phyloP scores from a whole-genome alignment of 1,284 basidiomycete species.

The Amylostereum chailletii region DNA sequence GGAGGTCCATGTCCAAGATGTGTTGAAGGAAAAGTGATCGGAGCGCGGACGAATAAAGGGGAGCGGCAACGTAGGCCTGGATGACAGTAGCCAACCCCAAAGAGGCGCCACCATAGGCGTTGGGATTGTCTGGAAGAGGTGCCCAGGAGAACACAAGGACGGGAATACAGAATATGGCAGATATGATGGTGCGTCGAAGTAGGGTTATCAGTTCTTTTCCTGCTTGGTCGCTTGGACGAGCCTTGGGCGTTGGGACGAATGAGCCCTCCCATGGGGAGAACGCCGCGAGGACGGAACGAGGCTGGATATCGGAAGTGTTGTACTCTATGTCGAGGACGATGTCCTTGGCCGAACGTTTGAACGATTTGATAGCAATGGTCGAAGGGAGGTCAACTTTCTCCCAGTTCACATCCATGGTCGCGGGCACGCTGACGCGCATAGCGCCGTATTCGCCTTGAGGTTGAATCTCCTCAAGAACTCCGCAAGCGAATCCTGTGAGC shows the following conservation, averaged over 20 bases:
- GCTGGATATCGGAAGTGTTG: constrained; percentile 8
- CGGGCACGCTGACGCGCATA: constrained; percentile 7
- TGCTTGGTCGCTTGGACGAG: constrained; percentile 1
- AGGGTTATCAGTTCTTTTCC: constrained; percentile 5
- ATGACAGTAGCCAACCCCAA: constrained; percentile 32
- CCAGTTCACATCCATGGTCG: neutral
- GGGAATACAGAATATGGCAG: constrained; percentile 29
- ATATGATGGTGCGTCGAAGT: constrained; percentile 21
- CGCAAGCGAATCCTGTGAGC: constrained; percentile 11
- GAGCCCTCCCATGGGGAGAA: constrained; percentile 8
- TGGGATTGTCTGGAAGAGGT: constrained; percentile 23
- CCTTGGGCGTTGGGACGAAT: constrained; percentile 9
- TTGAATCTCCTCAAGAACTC: constrained; percentile 4
- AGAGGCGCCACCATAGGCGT: constrained; percentile 27
- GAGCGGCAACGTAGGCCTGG: constrained; percentile 28
- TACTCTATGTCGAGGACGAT: constrained; percentile 11
- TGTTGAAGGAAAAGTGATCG: constrained; percentile 30
- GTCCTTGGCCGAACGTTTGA: neutral
- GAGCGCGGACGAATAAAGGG: constrained; percentile 28
- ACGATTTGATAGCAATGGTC: constrained; percentile 3
- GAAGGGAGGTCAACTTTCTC: constrained; percentile 6
- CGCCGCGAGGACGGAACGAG: constrained; percentile 10
- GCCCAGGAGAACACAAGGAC: constrained; percentile 39
- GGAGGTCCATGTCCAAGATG: constrained; percentile 31
- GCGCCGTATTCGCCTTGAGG: constrained; percentile 4